Base-by-base conservation (phyloP, 2,329 filamentous ascomycete genomes). In the Zasmidium citrigriseum region DNA sequence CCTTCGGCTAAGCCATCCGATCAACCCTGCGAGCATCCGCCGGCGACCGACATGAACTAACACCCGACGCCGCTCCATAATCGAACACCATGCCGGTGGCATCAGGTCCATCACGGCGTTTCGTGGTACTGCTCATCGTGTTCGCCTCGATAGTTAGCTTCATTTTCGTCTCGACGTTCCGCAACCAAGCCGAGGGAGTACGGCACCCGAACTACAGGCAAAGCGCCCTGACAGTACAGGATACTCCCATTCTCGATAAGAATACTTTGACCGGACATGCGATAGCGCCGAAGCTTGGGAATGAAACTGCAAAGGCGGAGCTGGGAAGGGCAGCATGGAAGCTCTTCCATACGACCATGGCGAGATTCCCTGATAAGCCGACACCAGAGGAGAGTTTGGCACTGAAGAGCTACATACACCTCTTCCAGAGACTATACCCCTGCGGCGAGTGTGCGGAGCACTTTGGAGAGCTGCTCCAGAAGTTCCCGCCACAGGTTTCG, bases 241-340 rank as follows among this genome's bases (percentile, higher is more conserved):
- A 34, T 1, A 49, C 50, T 18, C 45, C 52, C 14, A 20, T 27
- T 14, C 44, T 59, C 4, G 57, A 38, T n/a, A 48, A 64, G 25
- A 48, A 57, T 7, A 53, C 55, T 9, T 27, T 64, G 18, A 51
- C 50, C 2, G 62, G 62, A 38, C 85, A 85, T 55, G 87, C 86
- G 2, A 93, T 92, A 68, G 90, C 90, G 52, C 88, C 89, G 1
- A 92, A 91, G 76, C 79, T 95, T 54, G 90, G 90, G 70, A 95
- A 95, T 75, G 89, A 88, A 60, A 95, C 90, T 5, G 79, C 86
- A 54, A 95, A 93, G 73, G 85, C 83, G 60, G 86, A 88, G 72
- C 77, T 88, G 24, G 86, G 86, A 61, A 81, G 85, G 61, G 83
- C 86, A 57, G 82, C 85, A 34, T 88, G 86, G 86, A 86, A 86